Evolutionary conservation across 2,329 filamentous ascomycete genomes (phyloP), one percentile per base, ranked within the genome.

Genomic region (Chaetothyriales sp.): DNA sequence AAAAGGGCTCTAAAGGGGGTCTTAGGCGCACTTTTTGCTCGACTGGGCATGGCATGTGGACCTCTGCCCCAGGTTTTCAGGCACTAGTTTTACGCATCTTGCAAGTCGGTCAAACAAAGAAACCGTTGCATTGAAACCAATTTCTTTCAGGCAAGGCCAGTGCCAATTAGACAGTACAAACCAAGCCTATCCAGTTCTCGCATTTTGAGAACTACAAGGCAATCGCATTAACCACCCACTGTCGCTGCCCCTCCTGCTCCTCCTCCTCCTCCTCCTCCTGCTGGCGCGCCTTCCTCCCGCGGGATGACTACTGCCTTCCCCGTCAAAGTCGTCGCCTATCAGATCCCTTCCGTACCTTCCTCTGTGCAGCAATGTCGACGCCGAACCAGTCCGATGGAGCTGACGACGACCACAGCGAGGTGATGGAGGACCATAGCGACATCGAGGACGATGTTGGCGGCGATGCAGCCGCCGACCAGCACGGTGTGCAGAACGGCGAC

Each of bases 401-500:
- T 18, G 51, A 53, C 32, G 26, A 19, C 32, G n/a, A 52, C 43
- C 47, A 43, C 18, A 39, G 32, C 32, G 32, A 39, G 32, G 42
- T 51, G 45, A 46, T 39, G 26, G 46, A 49, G 5, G 47, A 52
- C 18, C 51, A 54, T n/a, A 57, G 49, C 32, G 52, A 57, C 1
- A 49, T 47, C 26, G 48, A 51, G 28, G 50, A 54, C 22, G 52
- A 54, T 19, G 49, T 48, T 49, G 48, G 42, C 43, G 46, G 53
- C 48, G 46, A 52, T 20, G 47, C 28, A 22, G 18, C 43, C 6
- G 43, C 42, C 44, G 53, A 53, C 48, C 53, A 55, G 43, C 46
- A 49, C 18, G 52, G 25, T 18, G 53, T 53, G 52, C 49, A 49
- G 22, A 49, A 55, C 42, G 55, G 47, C 26, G 47, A 51, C 39